These are phyloP conservation scores for Tricholoma sp. DNA, from an alignment of 768 basidiomycete genomes.

Conservation along the genomic window DNA sequence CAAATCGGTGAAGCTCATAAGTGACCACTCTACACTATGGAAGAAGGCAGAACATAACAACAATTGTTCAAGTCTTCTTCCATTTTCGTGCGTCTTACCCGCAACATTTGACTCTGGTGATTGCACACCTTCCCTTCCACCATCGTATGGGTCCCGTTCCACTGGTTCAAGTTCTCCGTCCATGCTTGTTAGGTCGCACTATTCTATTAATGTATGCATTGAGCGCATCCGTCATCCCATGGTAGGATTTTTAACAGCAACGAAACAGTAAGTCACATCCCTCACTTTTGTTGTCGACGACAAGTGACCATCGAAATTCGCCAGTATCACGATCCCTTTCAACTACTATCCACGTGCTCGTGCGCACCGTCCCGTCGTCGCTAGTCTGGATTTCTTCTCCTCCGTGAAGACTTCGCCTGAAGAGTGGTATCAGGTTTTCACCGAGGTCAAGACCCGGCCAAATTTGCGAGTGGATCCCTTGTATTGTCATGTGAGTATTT, in stretches of 20 bases:
- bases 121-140: conserved; percentile 37
- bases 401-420: conserved; percentile 58
- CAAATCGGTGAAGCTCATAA: conserved; percentile 28
- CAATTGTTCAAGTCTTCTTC: conserved; percentile 26
- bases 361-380: conserved; percentile 47
- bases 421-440: conserved; percentile 54
- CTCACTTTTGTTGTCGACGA: conserved; percentile 4
- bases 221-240: conserved; percentile 33
- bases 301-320: neutral
- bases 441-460: conserved; percentile 34
- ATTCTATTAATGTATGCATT: conserved; percentile 41
- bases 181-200: conserved; percentile 35
- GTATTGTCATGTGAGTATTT: conserved; percentile 38
- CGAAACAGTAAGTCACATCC: conserved; percentile 4
- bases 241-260: conserved; percentile 43
- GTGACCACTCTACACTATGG: conserved; percentile 33
- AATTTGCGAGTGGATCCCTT: conserved; percentile 31
- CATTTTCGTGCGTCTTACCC: conserved; percentile 44
- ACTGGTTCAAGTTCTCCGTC: conserved; percentile 29
- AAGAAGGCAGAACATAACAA: conserved; percentile 8
- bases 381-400: conserved; percentile 44
- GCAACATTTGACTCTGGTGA: conserved; percentile 35
- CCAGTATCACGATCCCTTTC: conserved; percentile 32
- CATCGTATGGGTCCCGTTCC: conserved; percentile 33
- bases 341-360: conserved; percentile 48